Evolutionary conservation across 257 asterid species (phyloP).

Genomic region (Cordia subcordata): DNA sequence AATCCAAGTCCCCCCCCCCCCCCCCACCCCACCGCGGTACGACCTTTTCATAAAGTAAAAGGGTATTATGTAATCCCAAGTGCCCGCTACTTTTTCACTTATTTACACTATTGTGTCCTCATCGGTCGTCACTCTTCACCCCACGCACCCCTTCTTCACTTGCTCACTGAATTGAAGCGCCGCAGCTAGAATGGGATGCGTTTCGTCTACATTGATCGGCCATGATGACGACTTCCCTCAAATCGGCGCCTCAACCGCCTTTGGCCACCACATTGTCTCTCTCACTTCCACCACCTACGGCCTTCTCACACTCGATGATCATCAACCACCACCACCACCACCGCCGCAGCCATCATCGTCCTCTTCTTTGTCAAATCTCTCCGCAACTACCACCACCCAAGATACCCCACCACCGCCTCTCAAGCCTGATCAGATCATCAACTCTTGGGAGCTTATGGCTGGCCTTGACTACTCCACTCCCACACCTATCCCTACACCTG

Average conservation of each 20-base stretch:
- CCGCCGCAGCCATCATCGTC: slow-evolving; percentile 16
- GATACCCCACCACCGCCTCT: slow-evolving; percentile 41
- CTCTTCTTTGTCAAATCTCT: slow-evolving; percentile 72
- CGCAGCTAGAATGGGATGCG: slow-evolving; percentile 66
- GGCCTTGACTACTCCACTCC: slow-evolving; percentile 45
- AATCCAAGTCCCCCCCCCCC: slow-evolving; percentile 2
- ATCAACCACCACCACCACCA: slow-evolving; percentile 24
- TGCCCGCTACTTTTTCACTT: too few species aligned
- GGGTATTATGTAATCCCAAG: too few species aligned
- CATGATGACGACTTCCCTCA: slow-evolving; percentile 72
- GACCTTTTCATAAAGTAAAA: too few species aligned
- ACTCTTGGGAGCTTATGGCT: slow-evolving; percentile 90
- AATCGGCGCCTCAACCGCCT: slow-evolving; percentile 62
- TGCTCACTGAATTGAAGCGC: not conserved
- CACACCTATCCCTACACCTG: slow-evolving; percentile 1
- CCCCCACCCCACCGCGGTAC: not conserved
- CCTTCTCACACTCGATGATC: slow-evolving; percentile 63
- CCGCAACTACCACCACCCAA: slow-evolving; percentile 41
- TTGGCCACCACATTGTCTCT: slow-evolving; percentile 93
- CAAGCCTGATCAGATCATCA: slow-evolving; percentile 47
- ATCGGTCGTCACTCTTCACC: not conserved
- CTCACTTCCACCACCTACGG: slow-evolving; percentile 97
- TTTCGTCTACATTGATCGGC: slow-evolving; percentile 69
- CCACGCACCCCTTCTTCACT: not conserved
- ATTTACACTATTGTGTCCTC: too few species aligned